Conservation (phyloP, 1,284 basidiomycete species). For the Anthracocystis panici-leucophaei region DNA sequence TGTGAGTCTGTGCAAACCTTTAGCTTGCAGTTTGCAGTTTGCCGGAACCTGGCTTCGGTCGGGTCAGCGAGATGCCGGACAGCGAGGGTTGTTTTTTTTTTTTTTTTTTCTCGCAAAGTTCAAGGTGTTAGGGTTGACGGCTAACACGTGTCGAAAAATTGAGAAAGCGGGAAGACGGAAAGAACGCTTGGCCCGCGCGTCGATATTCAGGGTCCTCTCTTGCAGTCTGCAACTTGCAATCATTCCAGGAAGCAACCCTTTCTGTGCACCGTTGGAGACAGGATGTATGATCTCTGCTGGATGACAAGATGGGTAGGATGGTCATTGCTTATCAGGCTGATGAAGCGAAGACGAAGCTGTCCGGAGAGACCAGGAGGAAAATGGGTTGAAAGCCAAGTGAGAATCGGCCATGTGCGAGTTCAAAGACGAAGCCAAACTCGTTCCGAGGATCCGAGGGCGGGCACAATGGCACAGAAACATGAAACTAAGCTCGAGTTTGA, state of each 20-base stretch:
- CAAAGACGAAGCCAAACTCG: constrained; percentile 17
- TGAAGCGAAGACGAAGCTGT: no score
- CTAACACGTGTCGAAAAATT: neutral
- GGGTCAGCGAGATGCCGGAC: constrained; percentile 9
- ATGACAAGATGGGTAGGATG: neutral
- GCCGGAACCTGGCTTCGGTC: constrained; percentile 4
- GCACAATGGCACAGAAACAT: neutral
- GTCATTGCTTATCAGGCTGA: neutral
- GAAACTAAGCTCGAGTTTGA: neutral
- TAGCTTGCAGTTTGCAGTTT: neutral
- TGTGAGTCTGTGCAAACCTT: neutral
- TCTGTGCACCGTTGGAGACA: neutral
- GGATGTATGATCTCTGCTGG: neutral
- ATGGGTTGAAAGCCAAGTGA: no score
- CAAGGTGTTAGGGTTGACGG: neutral
- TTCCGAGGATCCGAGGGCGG: constrained; percentile 36
- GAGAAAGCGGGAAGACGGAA: neutral
- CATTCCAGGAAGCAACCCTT: neutral
- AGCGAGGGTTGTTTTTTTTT: no score
- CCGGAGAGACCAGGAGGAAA: no score
- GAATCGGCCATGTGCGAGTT: constrained; percentile 14
- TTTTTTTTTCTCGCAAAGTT: neutral
- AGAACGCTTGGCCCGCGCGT: constrained; percentile 11
- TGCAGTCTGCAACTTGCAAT: constrained; percentile 2
- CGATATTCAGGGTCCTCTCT: constrained; percentile 4